phyloP scores from a whole-genome alignment of 306 rosid genomes.

The Acacia crassicarpa region DNA sequence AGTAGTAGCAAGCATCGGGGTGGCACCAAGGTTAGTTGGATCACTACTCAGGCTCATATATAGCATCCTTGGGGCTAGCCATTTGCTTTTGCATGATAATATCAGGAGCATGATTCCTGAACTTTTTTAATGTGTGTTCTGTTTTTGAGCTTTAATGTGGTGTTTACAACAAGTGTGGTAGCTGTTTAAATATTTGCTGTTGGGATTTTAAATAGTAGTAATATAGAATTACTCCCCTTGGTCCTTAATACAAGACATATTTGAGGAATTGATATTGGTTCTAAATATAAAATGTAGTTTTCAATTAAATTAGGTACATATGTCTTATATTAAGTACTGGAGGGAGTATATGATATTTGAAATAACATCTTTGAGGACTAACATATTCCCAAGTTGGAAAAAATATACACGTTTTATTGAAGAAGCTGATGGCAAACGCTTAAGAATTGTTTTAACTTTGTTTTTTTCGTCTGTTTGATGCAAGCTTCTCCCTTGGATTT shows the following conservation, averaged over 20 bases:
- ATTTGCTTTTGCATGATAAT: background rate
- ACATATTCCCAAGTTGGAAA: no score
- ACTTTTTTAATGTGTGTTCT: background rate
- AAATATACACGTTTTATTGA: background rate
- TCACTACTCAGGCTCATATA: background rate
- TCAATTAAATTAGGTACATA: no score
- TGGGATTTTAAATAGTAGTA: background rate
- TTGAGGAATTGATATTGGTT: no score
- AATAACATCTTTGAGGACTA: background rate
- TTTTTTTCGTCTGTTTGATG: conserved; percentile 10
- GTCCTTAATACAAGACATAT: no score
- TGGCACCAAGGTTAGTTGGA: conserved; percentile 67
- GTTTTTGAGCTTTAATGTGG: background rate
- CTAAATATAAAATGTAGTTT: no score
- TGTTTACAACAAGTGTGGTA: background rate
- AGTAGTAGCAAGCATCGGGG: conserved; percentile 90
- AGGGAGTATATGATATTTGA: background rate
- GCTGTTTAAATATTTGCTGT: background rate
- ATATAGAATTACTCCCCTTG: no score
- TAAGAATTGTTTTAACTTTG: background rate
- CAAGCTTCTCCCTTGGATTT: conserved; percentile 17
- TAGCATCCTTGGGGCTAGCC: background rate
- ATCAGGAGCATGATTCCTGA: background rate
- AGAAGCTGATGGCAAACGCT: background rate
- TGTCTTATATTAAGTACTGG: no score